Conservation (phyloP, 1,284 basidiomycete genomes). For the Mycena sp. region DNA sequence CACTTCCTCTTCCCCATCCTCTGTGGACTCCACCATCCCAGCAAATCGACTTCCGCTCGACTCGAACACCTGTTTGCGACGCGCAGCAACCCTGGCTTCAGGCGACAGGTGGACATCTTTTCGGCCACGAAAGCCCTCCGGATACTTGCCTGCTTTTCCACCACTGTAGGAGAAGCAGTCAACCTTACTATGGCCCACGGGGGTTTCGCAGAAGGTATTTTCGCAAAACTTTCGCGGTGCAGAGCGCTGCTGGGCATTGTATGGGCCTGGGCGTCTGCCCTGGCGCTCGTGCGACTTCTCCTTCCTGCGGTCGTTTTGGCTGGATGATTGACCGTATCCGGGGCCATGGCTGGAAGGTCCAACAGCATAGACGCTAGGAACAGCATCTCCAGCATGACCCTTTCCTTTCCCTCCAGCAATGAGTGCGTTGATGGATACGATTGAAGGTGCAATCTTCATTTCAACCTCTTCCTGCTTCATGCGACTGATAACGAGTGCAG, state of each 20-base stretch:
- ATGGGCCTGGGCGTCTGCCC: not conserved
- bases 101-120: conserved; percentile 16
- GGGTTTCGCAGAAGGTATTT: conserved; percentile 7
- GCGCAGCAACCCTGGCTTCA: not conserved
- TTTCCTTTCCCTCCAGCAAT: conserved; percentile 2
- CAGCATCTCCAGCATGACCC: not conserved
- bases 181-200: conserved; percentile 3
- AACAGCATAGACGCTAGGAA: conserved; percentile 1
- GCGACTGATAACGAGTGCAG: conserved; percentile 2
- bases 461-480: conserved; percentile 8
- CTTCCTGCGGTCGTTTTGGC: conserved; percentile 4
- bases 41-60: conserved; percentile 3
- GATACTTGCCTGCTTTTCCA: conserved; percentile 11
- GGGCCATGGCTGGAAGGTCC: conserved; percentile 1
- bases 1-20: conserved; percentile 11
- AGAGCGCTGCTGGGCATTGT: conserved; percentile 1
- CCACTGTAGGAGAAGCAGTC: conserved; percentile 15
- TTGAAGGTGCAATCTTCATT: conserved; percentile 9
- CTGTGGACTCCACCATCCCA: conserved; percentile 13
- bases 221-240: conserved; percentile 3
- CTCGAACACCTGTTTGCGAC: not conserved
- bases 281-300: not conserved
- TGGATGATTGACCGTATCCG: too few species aligned
- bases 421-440: conserved; percentile 14
- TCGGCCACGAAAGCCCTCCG: not conserved